Base-by-base conservation (phyloP, 768 basidiomycete genomes). In the Suillus cothurnatus region DNA sequence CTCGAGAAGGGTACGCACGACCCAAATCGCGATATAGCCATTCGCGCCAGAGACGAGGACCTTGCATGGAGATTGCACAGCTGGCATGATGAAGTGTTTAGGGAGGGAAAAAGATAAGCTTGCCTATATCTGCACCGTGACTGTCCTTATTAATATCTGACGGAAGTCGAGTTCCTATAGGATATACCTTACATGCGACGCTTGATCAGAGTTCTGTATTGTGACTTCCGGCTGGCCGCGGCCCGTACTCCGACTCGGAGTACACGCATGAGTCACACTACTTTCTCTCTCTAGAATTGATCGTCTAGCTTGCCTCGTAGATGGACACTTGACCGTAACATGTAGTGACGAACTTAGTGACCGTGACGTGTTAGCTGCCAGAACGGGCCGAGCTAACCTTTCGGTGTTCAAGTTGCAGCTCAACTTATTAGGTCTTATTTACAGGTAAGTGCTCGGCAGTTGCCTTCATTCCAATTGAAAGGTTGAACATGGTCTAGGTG, bases 1-100 rank as follows among this genome's bases (percentile, higher is more conserved):
- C 65, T 89, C 84, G 15, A 93, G 82, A 17, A 91, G 79, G 9
- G 68, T 70, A 41, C 79, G 77, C 21, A 86, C 84, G 58, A 90
- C 79, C 86, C 88, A 89, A 6, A 80, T 75, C 21, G 85, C 87
- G 68, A 71, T 70, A 38, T 71, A 75, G 9, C 73, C 73, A 8
- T 70, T 75, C 2, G 69, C 74, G 6, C 74, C 74, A 0, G 74
- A 75, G 23, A 75, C 74, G 45, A 75, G 74, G 2, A 76, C 69
- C 39, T 77, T 76, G 45, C 67, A 69, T 6, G 74, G 76, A 4
- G 71, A 69, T 28, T 69, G 67, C 21, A 77, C 61, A 28, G 67
- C 28, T 6, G 74, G 71, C 74, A 76, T 76, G 47, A 58, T 67
- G 41, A 31, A 59, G 38, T 8, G 55, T 17, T 61, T 21, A 11